Evolutionary conservation across 768 basidiomycete species (phyloP), one percentile per base, ranked within the genome.

Genomic region (Lentinus tigrinus): DNA sequence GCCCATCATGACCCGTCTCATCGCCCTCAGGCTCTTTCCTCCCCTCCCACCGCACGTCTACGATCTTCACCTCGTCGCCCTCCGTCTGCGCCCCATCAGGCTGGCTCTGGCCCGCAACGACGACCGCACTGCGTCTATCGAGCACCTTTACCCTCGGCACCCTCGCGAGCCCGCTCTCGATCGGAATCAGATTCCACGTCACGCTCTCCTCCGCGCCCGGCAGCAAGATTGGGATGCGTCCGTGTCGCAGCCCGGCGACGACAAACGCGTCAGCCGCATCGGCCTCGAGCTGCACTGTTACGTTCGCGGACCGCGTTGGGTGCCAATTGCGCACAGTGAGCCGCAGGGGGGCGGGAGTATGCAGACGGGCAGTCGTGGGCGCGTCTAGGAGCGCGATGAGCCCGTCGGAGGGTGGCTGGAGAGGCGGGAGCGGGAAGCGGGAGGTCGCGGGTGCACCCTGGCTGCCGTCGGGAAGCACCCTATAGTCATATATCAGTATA

Each of bases 231-330:
- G 91, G 86, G 9, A 93, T 62, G 10, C 85, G 81, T 3, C 85
- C 84, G 48, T 76, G 81, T 47, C 91, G 77, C 36, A 89, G 69
- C 0, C 95, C 95, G 3, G 91, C 82, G 42, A 94, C 83, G 16
- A 95, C 84, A 70, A 97, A 96, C n/a, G 80, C 78, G 40, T 91
- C 91, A 13, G 80, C 72, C 0, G 73, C 62, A 58, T 88, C 85
- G 1, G 85, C 78, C 53, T 96, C 93, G 27, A 95, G 77, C 34
- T 87, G 83, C 9, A 94, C 78, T 11, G 82, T 76, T 34, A 95
- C 71, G 61, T 85, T 86, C 0, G 89, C 88, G 2, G 91, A 83
- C 36, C 85, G 81, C 8, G 76, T 75, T 3, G 81, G 77, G 58
- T 87, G 80, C 54, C 81, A 73, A 69, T 92, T 92, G 67, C 93